Conservation (phyloP, 441 rosid species). For the Populus hybrid region DNA sequence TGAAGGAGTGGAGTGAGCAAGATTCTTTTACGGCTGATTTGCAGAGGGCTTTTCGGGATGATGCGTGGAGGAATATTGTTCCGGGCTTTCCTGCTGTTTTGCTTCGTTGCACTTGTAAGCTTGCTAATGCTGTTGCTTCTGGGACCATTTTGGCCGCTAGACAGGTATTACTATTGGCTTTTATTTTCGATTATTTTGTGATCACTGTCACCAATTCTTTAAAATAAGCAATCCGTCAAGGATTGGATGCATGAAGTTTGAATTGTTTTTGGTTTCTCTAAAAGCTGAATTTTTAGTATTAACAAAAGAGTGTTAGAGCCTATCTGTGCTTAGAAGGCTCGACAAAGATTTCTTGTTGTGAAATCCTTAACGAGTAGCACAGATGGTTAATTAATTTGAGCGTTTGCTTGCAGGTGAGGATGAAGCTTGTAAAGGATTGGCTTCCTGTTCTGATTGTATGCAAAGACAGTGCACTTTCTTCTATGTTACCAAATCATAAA, state of each 20-base stretch:
- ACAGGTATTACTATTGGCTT: conserved; percentile 38
- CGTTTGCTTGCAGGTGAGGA: too few species aligned
- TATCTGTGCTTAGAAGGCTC: too few species aligned
- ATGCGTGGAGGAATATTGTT: conserved; percentile 65
- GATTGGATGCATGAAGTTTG: neutral
- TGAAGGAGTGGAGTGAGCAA: conserved; percentile 75
- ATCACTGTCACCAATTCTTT: neutral
- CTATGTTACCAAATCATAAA: too few species aligned
- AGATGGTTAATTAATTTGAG: too few species aligned
- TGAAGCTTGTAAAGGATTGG: too few species aligned
- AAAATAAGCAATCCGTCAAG: neutral
- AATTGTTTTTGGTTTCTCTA: too few species aligned
- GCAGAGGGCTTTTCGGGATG: conserved; percentile 63
- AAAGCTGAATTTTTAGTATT: too few species aligned
- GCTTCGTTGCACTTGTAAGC: conserved; percentile 56
- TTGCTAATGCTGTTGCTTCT: conserved; percentile 61
- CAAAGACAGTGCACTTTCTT: too few species aligned
- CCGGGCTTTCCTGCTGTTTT: conserved; percentile 63
- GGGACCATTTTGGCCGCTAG: conserved; percentile 61
- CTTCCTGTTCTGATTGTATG: too few species aligned
- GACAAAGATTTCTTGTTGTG: too few species aligned
- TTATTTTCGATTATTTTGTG: neutral
- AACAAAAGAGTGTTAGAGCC: too few species aligned
- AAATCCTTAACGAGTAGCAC: too few species aligned
- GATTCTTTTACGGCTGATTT: conserved; percentile 51